Evolutionary conservation across 306 rosid species (phyloP), one percentile per base, ranked within the genome.

Genomic region (Quillaja saponaria): DNA sequence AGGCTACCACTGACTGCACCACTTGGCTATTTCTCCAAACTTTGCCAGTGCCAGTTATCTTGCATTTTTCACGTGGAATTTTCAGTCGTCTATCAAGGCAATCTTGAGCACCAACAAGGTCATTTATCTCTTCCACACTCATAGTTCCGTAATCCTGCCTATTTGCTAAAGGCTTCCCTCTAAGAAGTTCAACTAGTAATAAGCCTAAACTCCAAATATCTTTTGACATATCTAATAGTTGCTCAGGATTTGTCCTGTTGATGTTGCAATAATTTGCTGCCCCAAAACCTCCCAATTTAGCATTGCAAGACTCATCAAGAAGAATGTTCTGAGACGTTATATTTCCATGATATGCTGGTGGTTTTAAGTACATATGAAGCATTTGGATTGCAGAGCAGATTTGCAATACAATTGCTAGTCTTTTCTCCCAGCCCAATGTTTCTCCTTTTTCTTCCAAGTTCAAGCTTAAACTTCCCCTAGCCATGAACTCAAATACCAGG

Each of bases 201-300:
- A n/a, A n/a, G n/a, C n/a, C n/a, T n/a, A n/a, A n/a, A n/a, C n/a
- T n/a, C n/a, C 68, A 64, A 13, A 50, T 50, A 8, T 38, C 51
- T 21, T 39, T 19, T 20, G 41, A 51, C 70, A 15, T 64, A 19
- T 64, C 41, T 35, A 58, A 38, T 37, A 51, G 49, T 21, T 34
- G 13, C n/a, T n/a, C 37, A 13, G 49, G 31, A 21, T 25, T 34
- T 8, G 7, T 55, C 51, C 54, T 58, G 46, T 42, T 14, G 48
- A 19, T 57, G 55, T 14, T 56, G 21, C 64, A 50, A 40, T 50
- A 64, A 13, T 39, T 69, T 34, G 21, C 55, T 39, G 31, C 61
- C n/a, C 61, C 39, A 16, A 58, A 28, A 34, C 51, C 34, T 48
- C 51, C 57, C 39, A 49, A 7, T 17, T 58, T 68, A 20, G 59